These are phyloP conservation scores for Kwoniella europaea DNA, from an alignment of 768 basidiomycete genomes.

Conservation along the genomic window DNA sequence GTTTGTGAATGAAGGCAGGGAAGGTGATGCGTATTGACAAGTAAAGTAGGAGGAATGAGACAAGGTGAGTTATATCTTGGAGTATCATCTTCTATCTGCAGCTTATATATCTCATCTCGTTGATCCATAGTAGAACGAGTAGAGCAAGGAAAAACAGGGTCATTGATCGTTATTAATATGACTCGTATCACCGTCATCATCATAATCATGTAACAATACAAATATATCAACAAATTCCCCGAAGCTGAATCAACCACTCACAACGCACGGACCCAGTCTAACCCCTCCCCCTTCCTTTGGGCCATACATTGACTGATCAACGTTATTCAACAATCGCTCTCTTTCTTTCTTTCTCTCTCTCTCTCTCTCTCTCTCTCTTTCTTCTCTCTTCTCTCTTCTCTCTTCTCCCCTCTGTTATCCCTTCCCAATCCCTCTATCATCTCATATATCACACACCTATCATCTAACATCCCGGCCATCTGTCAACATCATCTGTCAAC, in stretches of 20 bases:
- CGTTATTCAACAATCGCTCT: too few species aligned
- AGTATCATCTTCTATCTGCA: too few species aligned
- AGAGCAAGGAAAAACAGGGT: slow-evolving; percentile 5
- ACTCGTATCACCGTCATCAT: neutral
- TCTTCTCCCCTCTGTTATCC: neutral
- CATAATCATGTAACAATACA: neutral
- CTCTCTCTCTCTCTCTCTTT: neutral
- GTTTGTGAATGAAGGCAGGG: slow-evolving; percentile 92
- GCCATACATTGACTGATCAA: too few species aligned
- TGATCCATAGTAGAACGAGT: neutral
- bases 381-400: neutral
- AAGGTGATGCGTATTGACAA: slow-evolving; percentile 86
- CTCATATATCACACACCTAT: neutral
- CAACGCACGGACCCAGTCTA: neutral
- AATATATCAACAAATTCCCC: neutral
- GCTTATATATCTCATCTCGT: neutral
- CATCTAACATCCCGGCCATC: neutral
- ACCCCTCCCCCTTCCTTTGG: neutral
- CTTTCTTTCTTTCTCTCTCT: neutral
- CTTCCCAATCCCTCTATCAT: neutral
- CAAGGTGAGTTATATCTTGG: neutral
- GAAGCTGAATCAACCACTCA: neutral
- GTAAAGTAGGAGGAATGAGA: neutral
- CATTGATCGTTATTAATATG: slow-evolving; percentile 23
- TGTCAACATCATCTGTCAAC: neutral